These are phyloP conservation scores for Trichosporon ovoides DNA, from an alignment of 1,284 basidiomycete species.

Conservation along the genomic window DNA sequence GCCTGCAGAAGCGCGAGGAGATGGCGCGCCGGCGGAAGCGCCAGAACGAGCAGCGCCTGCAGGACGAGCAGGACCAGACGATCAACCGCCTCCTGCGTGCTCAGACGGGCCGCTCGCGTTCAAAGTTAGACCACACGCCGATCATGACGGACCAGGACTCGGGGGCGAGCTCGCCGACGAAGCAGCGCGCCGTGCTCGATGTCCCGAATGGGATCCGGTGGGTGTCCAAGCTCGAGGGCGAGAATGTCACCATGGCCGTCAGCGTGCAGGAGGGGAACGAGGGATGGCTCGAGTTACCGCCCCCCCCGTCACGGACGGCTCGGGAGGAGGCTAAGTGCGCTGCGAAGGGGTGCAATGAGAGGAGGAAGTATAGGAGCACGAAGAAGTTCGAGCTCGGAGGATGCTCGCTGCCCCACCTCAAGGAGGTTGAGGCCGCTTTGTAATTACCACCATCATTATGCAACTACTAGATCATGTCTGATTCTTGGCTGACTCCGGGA, in stretches of 20 bases:
- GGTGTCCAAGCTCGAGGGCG: slow-evolving; percentile 10
- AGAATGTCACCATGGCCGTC: slow-evolving; percentile 23
- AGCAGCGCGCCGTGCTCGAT: neutral
- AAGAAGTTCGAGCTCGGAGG: slow-evolving; percentile 55
- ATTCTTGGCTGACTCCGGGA: neutral
- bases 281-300: slow-evolving; percentile 11
- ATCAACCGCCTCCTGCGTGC: slow-evolving; percentile 88
- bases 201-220: slow-evolving; percentile 15
- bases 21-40: slow-evolving; percentile 78
- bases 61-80: slow-evolving; percentile 83
- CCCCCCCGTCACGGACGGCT: neutral
- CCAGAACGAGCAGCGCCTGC: slow-evolving; percentile 79
- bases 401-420: slow-evolving; percentile 53
- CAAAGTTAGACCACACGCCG: slow-evolving; percentile 57
- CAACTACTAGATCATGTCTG: neutral
- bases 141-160: slow-evolving; percentile 29
- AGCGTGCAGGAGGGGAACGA: slow-evolving; percentile 33
- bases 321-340: slow-evolving; percentile 40
- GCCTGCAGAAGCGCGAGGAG: slow-evolving; percentile 74
- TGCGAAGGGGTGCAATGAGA: slow-evolving; percentile 52
- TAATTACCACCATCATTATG: neutral
- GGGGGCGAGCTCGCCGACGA: slow-evolving; percentile 12
- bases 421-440: slow-evolving; percentile 31
- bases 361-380: slow-evolving; percentile 56
- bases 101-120: slow-evolving; percentile 62